phyloP scores from a whole-genome alignment of 257 asterid genomes.

The Leonotis leonurus region DNA sequence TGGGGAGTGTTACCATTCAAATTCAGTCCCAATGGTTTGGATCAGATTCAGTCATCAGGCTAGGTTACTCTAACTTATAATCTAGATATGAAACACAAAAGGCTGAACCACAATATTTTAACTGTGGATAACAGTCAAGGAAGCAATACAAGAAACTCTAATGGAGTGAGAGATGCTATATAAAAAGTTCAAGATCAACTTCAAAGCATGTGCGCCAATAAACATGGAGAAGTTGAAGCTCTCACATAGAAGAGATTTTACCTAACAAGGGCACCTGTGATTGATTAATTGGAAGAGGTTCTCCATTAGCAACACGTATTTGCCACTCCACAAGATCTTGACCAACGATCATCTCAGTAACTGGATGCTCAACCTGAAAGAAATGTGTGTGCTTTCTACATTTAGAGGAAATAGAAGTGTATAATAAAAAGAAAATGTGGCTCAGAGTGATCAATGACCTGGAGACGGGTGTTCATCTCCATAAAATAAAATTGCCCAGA shows the following conservation, averaged over 20 bases:
- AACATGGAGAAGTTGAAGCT: constrained; percentile 4
- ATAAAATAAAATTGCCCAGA: constrained; percentile 87
- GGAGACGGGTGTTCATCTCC: constrained; percentile 99
- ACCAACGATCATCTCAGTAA: constrained; percentile 96
- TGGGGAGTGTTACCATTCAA: not conserved
- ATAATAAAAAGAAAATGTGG: constrained; percentile 10
- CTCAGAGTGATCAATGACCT: constrained; percentile 46
- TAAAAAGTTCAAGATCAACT: not conserved
- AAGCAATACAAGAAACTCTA: not conserved
- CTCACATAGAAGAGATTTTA: constrained; percentile 16
- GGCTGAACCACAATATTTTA: not conserved
- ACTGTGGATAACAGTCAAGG: not conserved
- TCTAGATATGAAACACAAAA: not conserved
- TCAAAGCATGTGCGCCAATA: constrained; percentile 3
- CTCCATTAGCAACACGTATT: constrained; percentile 92
- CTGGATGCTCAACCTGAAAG: constrained; percentile 94
- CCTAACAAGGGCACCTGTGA: constrained; percentile 86
- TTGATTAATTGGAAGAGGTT: constrained; percentile 82
- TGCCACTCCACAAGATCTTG: constrained; percentile 99
- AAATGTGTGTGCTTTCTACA: constrained; percentile 12
- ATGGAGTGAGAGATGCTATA: not conserved
- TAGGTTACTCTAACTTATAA: not conserved
- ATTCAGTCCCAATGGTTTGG: not conserved
- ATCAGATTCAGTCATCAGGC: not conserved
- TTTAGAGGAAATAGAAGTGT: constrained; percentile 13